Evolutionary conservation across 108 stramenopile species (phyloP).

Genomic region (Fistulifera solaris): DNA sequence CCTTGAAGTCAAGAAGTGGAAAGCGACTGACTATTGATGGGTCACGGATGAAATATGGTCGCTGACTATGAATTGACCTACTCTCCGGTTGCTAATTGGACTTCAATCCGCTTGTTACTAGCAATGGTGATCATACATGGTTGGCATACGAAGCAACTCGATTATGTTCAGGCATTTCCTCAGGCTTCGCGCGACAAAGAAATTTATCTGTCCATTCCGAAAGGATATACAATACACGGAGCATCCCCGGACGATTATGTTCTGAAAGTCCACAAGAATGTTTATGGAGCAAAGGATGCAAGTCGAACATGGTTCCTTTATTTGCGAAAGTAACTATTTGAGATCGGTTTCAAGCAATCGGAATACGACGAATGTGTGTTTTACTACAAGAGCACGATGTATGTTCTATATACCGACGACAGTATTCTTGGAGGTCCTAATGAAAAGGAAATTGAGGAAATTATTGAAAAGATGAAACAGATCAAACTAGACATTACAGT

Average conservation of each 20-base stretch:
- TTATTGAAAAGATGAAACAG: slow-evolving; percentile 8
- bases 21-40: slow-evolving; percentile 24
- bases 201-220: slow-evolving; percentile 27
- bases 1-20: slow-evolving; percentile 20
- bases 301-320: slow-evolving; percentile 30
- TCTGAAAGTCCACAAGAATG: slow-evolving; percentile 22
- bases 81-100: slow-evolving; percentile 41
- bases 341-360: slow-evolving; percentile 24
- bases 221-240: slow-evolving; percentile 14
- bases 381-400: slow-evolving; percentile 27
- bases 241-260: slow-evolving; percentile 11
- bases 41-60: slow-evolving; percentile 13
- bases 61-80: slow-evolving; percentile 31
- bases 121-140: slow-evolving; percentile 11
- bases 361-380: slow-evolving; percentile 36
- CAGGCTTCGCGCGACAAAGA: slow-evolving; percentile 17
- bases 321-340: slow-evolving; percentile 9
- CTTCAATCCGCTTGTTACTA: slow-evolving; percentile 24
- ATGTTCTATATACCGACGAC: slow-evolving; percentile 36
- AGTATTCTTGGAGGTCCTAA: slow-evolving; percentile 20
- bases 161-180: slow-evolving; percentile 33
- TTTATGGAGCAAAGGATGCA: slow-evolving; percentile 38
- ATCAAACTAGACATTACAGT: slow-evolving; percentile 16
- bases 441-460: slow-evolving; percentile 14
- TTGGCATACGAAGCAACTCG: slow-evolving; percentile 33